phyloP scores from a whole-genome alignment of 75 land plant species.

The Chamaecyparis obtusa region DNA sequence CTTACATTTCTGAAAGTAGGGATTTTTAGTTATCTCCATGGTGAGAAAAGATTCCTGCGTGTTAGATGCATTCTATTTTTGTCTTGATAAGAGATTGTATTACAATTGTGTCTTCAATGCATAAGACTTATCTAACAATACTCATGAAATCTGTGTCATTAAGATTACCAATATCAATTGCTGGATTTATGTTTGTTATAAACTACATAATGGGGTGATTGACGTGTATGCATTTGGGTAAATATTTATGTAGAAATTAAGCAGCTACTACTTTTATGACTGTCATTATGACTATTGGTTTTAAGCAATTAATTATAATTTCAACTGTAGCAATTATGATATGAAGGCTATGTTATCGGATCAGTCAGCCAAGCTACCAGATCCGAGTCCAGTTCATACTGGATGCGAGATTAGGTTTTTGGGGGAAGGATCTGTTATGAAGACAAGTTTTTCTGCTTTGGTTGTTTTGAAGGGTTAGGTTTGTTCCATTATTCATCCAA shows the following conservation, averaged over 20 bases:
- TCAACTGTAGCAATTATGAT: not conserved
- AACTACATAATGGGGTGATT: not conserved
- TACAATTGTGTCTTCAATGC: not conserved
- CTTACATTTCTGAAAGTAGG: not conserved
- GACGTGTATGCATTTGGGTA: not conserved
- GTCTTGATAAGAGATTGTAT: too few species aligned
- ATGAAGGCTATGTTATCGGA: not conserved
- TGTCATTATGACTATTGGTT: not conserved
- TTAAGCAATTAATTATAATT: not conserved
- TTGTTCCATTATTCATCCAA: too few species aligned
- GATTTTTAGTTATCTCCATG: not conserved
- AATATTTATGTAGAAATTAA: not conserved
- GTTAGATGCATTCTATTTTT: not conserved
- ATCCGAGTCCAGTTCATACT: too few species aligned
- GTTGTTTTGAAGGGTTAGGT: too few species aligned
- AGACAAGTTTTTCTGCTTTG: too few species aligned
- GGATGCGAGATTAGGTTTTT: too few species aligned
- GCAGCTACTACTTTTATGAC: not conserved
- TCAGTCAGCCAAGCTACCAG: too few species aligned
- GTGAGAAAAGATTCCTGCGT: not conserved
- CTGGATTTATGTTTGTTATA: not conserved
- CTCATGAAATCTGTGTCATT: not conserved
- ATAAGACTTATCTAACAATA: not conserved
- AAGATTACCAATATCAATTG: not conserved
- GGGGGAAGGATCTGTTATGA: too few species aligned